Conservation (phyloP, 495 filamentous ascomycete species). For the Cudoniella acicularis region DNA sequence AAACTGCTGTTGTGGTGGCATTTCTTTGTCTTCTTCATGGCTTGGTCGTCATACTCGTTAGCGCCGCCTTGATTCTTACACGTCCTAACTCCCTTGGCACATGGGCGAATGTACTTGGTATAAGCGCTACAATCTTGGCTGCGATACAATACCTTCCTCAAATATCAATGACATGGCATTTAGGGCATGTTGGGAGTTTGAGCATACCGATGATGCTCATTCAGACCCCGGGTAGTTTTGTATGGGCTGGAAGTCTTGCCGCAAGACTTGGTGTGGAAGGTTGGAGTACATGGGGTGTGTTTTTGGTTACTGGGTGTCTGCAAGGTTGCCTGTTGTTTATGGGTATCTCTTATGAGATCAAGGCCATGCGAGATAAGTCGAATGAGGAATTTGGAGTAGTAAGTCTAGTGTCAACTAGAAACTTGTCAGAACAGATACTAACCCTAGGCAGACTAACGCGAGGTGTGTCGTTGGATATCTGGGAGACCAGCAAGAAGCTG, state of each 20-base stretch:
- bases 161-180: slow-evolving; percentile 81
- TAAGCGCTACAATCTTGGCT: slow-evolving; percentile 73
- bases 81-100: slow-evolving; percentile 54
- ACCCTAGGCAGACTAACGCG: slow-evolving; percentile 5
- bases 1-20: slow-evolving; percentile 70
- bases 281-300: slow-evolving; percentile 95
- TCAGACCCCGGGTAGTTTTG: slow-evolving; percentile 85
- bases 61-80: slow-evolving; percentile 55
- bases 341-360: slow-evolving; percentile 72
- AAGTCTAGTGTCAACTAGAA: neutral
- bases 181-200: slow-evolving; percentile 81
- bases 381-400: slow-evolving; percentile 4
- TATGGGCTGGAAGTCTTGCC: slow-evolving; percentile 84
- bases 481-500: neutral
- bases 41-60: slow-evolving; percentile 61
- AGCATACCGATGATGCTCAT: slow-evolving; percentile 99
- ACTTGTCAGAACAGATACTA: slow-evolving; percentile 1
- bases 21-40: slow-evolving; percentile 68
- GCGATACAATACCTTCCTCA: slow-evolving; percentile 92
- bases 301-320: slow-evolving; percentile 77
- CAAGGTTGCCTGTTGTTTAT: slow-evolving; percentile 80
- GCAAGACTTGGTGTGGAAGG: slow-evolving; percentile 73
- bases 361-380: slow-evolving; percentile 25
- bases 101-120: slow-evolving; percentile 83
- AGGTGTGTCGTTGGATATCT: slow-evolving; percentile 20